Conservation (phyloP, 192 early-diverging fungal species). For the Entrophospora sp. region DNA sequence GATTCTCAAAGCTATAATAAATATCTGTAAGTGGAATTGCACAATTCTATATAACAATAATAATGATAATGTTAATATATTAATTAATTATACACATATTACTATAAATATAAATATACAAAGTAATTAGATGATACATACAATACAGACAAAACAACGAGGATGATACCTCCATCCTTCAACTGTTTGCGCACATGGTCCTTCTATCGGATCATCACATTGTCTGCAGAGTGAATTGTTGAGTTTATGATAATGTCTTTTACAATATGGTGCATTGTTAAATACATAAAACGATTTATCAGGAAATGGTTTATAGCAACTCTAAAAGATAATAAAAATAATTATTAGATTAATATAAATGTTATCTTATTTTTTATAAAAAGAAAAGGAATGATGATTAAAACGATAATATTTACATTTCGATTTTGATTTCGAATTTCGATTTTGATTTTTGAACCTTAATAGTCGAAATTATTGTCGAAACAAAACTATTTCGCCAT, state of each 20-base stretch:
- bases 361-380: not conserved
- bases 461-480: too few relatives aligned
- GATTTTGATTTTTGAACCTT: too few relatives aligned
- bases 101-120: not conserved
- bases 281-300: constrained; percentile 87
- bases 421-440: too few relatives aligned
- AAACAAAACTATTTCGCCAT: too few relatives aligned
- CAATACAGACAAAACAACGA: constrained; percentile 68
- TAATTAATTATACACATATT: not conserved
- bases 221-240: constrained; percentile 76
- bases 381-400: not conserved
- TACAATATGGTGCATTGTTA: constrained; percentile 74
- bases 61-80: not conserved
- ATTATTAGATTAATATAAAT: not conserved
- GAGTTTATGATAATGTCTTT: constrained; percentile 77
- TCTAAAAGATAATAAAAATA: constrained; percentile 23
- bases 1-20: constrained; percentile 62
- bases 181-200: constrained; percentile 78
- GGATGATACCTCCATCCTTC: constrained; percentile 85
- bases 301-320: constrained; percentile 60
- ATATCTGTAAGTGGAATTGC: constrained; percentile 47
- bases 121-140: constrained; percentile 18
- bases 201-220: constrained; percentile 79
- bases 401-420: constrained; percentile 21
- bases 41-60: constrained; percentile 35